Base-by-base conservation (phyloP, 192 early-diverging fungal genomes). In the Haplosporangium gracile region DNA sequence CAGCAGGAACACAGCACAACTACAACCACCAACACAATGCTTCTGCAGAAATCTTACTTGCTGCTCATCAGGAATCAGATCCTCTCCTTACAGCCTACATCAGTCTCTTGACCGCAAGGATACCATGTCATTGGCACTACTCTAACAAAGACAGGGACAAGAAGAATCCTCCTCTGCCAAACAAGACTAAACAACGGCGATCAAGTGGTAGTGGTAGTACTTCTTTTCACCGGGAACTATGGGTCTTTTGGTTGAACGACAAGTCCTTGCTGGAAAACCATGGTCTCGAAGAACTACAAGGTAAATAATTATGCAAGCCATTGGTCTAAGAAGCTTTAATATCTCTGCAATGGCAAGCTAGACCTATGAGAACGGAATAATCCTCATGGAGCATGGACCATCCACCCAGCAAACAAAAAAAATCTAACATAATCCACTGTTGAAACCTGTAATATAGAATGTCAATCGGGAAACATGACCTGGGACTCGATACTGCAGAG, bases 181-280 rank as follows among this genome's bases (percentile, higher is more conserved):
- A 13, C 29, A 13, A 32, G 10, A 15, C 60, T 34, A 65, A 65
- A 65, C 60, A 65, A 65, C 60, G 60, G 29, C 29, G 26, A 15
- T 26, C 60, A 26, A 65, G 60, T 32, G 2, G 26, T 3, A 10
- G 26, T 3, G 70, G 13, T 4, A 45, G 16, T 5, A 16, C 49
- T 16, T 3, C 24, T 0, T 39, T 81, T n/a, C 75, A 73, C 4
- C 42, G 78, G 26, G 84, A 86, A 36, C 76, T 86, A 1, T 86
- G 84, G 84, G 84, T 86, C 36, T 86, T 86, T 70, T 86, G 84
- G 84, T 34, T 86, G 53, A 75, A 74, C 36, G 84, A 86, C 51
- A 70, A 80, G 36, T 77, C 79, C 34, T 29, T 74, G 63, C 39
- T 86, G n/a, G 55, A 78, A 53, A 72, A 78, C 49, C 84, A 86